Percentiles rank a stretch among this genome's conserved stretches.
phyloP scores from a whole-genome alignment of 2,329 filamentous ascomycete genomes.

The Trichoderma hamatum region DNA sequence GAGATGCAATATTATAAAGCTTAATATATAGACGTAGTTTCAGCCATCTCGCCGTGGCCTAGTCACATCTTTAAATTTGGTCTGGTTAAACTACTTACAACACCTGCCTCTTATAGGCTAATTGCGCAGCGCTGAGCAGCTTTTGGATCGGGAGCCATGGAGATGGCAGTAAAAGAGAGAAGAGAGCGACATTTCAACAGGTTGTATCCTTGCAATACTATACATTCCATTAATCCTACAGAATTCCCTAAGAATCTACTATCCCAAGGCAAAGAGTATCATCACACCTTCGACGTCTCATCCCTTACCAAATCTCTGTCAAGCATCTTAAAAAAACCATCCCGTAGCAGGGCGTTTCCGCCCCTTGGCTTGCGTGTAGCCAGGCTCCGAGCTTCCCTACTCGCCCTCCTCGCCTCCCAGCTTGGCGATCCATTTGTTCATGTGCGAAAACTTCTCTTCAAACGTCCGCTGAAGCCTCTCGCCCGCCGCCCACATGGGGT shows the following conservation, averaged over 20 bases:
- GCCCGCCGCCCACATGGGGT: conserved; percentile 58
- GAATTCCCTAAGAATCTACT: neutral
- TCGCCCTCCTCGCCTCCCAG: conserved; percentile 46
- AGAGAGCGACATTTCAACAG: neutral
- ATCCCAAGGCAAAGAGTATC: neutral
- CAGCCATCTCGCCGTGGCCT: neutral
- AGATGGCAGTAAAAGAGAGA: neutral
- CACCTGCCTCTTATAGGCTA: neutral
- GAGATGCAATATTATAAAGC: neutral
- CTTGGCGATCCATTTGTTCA: conserved; percentile 63
- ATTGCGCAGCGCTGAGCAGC: neutral
- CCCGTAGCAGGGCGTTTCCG: neutral
- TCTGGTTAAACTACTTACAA: neutral
- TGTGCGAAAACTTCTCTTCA: conserved; percentile 61
- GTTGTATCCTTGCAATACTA: neutral
- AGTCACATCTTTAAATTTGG: neutral
- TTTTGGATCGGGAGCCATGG: neutral
- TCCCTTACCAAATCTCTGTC: neutral
- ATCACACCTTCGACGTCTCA: neutral
- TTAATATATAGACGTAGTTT: neutral
- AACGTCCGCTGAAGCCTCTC: conserved; percentile 61
- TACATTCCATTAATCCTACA: conserved; percentile 16
- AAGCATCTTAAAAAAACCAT: neutral
- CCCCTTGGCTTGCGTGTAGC: neutral
- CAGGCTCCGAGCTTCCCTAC: conserved; percentile 18